These are phyloP conservation scores for Colletotrichum noveboracense DNA, from an alignment of 2,329 filamentous ascomycete genomes.

Conservation along the genomic window DNA sequence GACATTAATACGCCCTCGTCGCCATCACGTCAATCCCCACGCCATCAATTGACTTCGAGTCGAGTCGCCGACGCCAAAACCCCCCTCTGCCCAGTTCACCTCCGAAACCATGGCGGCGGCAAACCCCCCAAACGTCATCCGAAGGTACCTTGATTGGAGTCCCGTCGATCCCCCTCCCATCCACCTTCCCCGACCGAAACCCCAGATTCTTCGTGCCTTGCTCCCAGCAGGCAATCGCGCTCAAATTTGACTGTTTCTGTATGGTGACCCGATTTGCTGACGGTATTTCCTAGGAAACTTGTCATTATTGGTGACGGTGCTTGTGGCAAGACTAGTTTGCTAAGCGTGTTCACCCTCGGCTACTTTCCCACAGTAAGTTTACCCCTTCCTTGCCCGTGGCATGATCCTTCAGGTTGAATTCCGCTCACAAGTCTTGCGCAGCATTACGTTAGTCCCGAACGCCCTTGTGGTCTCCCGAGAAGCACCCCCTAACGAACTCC, in stretches of 20 bases:
- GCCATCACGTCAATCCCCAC: neutral
- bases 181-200: neutral
- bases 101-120: constrained; percentile 44
- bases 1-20: neutral
- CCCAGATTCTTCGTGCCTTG: neutral
- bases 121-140: constrained; percentile 63
- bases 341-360: constrained; percentile 96
- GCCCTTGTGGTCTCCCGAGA: neutral
- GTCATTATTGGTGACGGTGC: constrained; percentile 98
- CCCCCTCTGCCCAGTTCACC: neutral
- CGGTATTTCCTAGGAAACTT: constrained; percentile 71
- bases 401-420: constrained; percentile 26
- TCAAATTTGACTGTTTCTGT: neutral
- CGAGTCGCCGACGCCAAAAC: neutral
- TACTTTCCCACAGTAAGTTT: constrained; percentile 93
- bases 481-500: constrained; percentile 12
- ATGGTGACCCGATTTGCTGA: neutral
- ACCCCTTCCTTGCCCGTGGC: neutral
- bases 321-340: constrained; percentile 95
- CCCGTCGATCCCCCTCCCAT: neutral
- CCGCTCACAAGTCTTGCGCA: constrained; percentile 31
- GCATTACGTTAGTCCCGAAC: constrained; percentile 61
- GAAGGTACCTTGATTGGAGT: constrained; percentile 58
- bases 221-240: neutral
- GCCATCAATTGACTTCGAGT: constrained; percentile 8